These are phyloP conservation scores for Triadica sebifera DNA, from an alignment of 345 rosid genomes.

Conservation along the genomic window DNA sequence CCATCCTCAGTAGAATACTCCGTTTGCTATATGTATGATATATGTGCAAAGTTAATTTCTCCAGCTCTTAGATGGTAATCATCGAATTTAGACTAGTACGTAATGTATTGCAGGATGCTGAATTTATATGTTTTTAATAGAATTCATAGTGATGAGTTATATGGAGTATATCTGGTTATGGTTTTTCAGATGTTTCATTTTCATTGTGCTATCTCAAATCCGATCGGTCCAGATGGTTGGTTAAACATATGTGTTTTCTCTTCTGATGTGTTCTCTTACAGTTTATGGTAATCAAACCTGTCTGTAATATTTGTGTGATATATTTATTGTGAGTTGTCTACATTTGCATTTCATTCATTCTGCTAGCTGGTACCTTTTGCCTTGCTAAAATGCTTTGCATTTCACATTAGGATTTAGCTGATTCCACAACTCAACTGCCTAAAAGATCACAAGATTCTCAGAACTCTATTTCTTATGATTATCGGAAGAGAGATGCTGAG, in stretches of 20 bases:
- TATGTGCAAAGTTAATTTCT: too few species aligned
- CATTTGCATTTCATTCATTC: slow-evolving; percentile 16
- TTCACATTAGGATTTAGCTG: slow-evolving; percentile 40
- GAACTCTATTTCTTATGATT: slow-evolving; percentile 32
- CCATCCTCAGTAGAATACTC: neutral
- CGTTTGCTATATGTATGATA: neutral
- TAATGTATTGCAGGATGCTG: too few species aligned
- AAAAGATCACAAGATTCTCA: slow-evolving; percentile 26
- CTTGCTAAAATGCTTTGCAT: neutral
- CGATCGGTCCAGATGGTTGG: neutral
- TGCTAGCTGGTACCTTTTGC: neutral
- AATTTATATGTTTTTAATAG: neutral
- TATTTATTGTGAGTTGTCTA: neutral
- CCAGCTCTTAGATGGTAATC: too few species aligned
- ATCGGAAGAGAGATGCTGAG: slow-evolving; percentile 42
- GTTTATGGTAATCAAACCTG: neutral
- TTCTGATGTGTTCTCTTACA: neutral
- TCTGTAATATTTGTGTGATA: neutral
- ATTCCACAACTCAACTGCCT: slow-evolving; percentile 36
- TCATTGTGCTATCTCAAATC: neutral
- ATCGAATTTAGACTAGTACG: too few species aligned
- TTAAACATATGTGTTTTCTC: neutral
- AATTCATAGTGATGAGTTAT: neutral
- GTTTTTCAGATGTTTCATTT: neutral
- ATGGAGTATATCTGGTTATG: neutral